A percentile compares a stretch with the other conserved stretches of the same genome.
Evolutionary conservation across 1,284 basidiomycete species (phyloP).

Genomic region (Heterobasidion parviporum): DNA sequence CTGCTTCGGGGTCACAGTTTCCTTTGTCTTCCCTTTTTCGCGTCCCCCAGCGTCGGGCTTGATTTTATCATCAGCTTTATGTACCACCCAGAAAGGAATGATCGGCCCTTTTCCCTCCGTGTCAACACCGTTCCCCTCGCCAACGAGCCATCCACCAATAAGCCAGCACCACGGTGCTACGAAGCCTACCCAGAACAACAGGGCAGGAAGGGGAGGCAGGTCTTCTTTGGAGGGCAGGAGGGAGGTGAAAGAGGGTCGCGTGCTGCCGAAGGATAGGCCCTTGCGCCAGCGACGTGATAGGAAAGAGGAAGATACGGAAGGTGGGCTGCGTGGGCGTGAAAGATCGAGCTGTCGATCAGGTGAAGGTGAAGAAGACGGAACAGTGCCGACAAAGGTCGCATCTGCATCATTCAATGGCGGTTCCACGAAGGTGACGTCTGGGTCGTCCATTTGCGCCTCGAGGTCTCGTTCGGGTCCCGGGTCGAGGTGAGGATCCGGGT

Average conservation of each 20-base stretch:
- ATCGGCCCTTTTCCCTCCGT: constrained; percentile 15
- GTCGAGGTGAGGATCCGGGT: neutral
- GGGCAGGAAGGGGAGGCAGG: constrained; percentile 30
- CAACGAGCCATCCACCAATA: constrained; percentile 64
- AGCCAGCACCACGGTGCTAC: constrained; percentile 60
- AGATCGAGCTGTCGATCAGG: neutral
- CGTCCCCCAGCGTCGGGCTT: neutral
- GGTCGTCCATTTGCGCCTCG: neutral
- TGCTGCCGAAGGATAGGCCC: constrained; percentile 24
- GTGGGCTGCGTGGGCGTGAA: constrained; percentile 1
- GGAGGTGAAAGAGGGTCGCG: constrained; percentile 12
- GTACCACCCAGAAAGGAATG: constrained; percentile 24
- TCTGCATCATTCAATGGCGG: neutral
- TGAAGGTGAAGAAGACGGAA: neutral
- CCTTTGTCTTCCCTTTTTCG: neutral
- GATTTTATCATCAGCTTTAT: constrained; percentile 4
- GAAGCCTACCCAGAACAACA: constrained; percentile 66
- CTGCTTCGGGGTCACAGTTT: neutral
- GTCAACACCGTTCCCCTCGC: constrained; percentile 23
- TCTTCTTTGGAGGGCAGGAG: constrained; percentile 5
- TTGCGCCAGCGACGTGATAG: constrained; percentile 21
- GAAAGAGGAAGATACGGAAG: constrained; percentile 12
- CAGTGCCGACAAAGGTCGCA: neutral
- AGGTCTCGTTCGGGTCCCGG: neutral
- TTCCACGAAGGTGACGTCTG: neutral